A percentile compares a stretch with the other conserved stretches of the same genome.
Evolutionary conservation across 2,329 filamentous ascomycete species (phyloP).

Genomic region (Curvularia sp.): DNA sequence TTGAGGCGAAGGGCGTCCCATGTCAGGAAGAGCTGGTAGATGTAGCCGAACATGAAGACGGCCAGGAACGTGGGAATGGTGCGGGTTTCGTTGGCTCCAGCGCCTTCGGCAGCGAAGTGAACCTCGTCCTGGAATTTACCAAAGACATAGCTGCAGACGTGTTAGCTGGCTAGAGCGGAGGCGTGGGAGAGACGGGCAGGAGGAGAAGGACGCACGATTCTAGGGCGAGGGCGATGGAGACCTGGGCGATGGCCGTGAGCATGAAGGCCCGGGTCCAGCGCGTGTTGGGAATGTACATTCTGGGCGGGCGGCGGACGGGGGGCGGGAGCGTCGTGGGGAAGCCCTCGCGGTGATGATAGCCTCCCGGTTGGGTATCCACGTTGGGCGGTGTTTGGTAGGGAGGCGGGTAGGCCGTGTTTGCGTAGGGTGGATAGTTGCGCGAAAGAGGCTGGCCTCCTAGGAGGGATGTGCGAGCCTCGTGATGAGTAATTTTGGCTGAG

Average conservation of each 20-base stretch:
- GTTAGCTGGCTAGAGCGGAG: conserved; percentile 18
- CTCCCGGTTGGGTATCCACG: conserved; percentile 59
- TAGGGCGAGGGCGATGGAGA: conserved; percentile 78
- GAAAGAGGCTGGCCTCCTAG: conserved; percentile 64
- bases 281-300: conserved; percentile 79
- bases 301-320: conserved; percentile 42
- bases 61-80: conserved; percentile 94
- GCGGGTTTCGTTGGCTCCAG: conserved; percentile 53
- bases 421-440: conserved; percentile 57
- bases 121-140: conserved; percentile 77
- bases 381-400: conserved; percentile 50
- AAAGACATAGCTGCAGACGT: conserved; percentile 76
- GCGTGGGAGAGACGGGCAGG: background rate
- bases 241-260: conserved; percentile 75
- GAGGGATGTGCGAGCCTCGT: conserved; percentile 65
- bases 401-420: conserved; percentile 39
- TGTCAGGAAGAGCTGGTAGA: conserved; percentile 88
- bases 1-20: conserved; percentile 94
- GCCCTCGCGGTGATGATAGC: conserved; percentile 53
- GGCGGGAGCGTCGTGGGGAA: conserved; percentile 53
- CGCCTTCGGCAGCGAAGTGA: conserved; percentile 49
- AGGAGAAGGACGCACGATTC: conserved; percentile 72
- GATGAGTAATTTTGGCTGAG: conserved; percentile 61
- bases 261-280: conserved; percentile 91
- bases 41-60: conserved; percentile 94